Evolutionary conservation across 2,329 filamentous ascomycete species (phyloP).

Genomic region (Alternaria gansuensis): DNA sequence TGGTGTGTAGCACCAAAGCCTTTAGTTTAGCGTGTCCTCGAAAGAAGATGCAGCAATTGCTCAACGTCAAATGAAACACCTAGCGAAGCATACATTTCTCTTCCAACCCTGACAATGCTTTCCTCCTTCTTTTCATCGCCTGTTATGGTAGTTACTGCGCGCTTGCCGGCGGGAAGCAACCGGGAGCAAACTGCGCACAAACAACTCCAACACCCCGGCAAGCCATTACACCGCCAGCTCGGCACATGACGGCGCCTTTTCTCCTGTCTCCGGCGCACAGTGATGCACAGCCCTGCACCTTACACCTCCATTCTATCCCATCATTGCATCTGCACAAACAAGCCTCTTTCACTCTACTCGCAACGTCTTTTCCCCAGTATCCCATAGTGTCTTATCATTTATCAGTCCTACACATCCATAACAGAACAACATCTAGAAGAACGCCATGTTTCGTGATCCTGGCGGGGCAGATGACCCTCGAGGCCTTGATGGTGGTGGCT

Average conservation of each 20-base stretch:
- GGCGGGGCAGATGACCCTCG: neutral
- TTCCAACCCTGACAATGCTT: neutral
- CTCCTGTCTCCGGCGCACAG: conserved; percentile 2
- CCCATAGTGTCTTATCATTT: neutral
- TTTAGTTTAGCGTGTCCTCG: conserved; percentile 16
- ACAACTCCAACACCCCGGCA: neutral
- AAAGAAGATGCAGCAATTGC: conserved; percentile 6
- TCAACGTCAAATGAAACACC: conserved; percentile 10
- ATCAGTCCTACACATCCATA: neutral
- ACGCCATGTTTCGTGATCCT: neutral
- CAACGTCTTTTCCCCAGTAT: neutral
- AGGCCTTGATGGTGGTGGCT: neutral
- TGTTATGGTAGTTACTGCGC: neutral
- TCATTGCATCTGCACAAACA: conserved; percentile 1
- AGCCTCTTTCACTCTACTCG: conserved; percentile 10
- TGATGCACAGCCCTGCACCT: neutral
- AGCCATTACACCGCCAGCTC: conserved; percentile 5
- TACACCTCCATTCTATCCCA: neutral
- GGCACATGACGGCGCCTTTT: conserved; percentile 3
- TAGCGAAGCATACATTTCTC: conserved; percentile 10
- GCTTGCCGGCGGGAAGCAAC: neutral
- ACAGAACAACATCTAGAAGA: neutral
- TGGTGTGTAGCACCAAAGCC: conserved; percentile 22
- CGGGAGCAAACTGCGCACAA: conserved; percentile 4
- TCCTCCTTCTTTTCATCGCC: neutral